Evolutionary conservation across 768 basidiomycete genomes (phyloP).

Genomic region (Pleurotus platypus): DNA sequence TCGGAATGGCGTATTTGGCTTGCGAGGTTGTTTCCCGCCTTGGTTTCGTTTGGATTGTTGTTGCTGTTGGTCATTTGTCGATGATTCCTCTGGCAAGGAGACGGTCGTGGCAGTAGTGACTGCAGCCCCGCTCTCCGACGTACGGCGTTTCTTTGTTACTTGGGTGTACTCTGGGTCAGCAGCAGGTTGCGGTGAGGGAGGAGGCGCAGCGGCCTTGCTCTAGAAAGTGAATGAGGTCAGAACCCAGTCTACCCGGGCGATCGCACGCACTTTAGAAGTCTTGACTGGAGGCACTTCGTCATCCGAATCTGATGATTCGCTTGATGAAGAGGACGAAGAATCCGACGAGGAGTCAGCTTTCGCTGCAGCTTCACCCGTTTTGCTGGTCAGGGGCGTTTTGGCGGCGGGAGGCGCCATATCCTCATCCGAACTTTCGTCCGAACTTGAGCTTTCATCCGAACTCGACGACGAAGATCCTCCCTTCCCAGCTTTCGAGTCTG

Average conservation of each 20-base stretch:
- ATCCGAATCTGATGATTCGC: neutral
- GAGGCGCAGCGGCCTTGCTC: constrained; percentile 4
- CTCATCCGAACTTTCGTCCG: constrained; percentile 3
- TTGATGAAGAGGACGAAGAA: constrained; percentile 17
- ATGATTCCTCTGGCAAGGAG: constrained; percentile 9
- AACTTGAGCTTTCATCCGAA: constrained; percentile 2
- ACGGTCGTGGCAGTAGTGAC: constrained; percentile 40
- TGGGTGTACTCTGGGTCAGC: constrained; percentile 21
- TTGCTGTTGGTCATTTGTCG: constrained; percentile 9
- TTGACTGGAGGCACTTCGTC: neutral
- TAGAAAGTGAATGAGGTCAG: too few relatives aligned
- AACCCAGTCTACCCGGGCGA: too few relatives aligned
- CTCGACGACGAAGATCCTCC: neutral
- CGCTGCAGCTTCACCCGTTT: constrained; percentile 9
- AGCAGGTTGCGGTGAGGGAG: neutral
- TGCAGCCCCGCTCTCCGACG: constrained; percentile 45
- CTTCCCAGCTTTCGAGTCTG: neutral
- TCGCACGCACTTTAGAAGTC: too few relatives aligned
- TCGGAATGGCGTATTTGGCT: constrained; percentile 70
- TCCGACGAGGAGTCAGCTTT: constrained; percentile 18
- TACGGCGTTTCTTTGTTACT: constrained; percentile 60
- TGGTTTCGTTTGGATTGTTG: constrained; percentile 14
- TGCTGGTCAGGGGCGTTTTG: neutral
- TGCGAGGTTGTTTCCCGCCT: constrained; percentile 29
- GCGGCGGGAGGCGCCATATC: constrained; percentile 3